phyloP scores from a whole-genome alignment of 176 grass and related monocot species.

The Eleusine indica region DNA sequence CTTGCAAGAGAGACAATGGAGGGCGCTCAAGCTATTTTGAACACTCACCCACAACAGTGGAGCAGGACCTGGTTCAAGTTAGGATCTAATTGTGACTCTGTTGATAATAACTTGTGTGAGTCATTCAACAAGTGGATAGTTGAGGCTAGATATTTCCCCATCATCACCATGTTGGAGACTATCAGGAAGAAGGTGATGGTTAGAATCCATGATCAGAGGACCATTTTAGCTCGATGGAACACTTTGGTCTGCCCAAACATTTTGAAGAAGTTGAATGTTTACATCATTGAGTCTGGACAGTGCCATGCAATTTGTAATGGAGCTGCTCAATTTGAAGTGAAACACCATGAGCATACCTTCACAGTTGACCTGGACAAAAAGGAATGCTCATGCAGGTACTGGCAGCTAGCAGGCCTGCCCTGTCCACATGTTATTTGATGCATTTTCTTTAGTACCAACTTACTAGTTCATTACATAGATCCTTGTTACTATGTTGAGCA shows the following conservation, averaged over 20 bases:
- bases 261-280: background rate
- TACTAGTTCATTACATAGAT: too few relatives aligned
- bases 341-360: background rate
- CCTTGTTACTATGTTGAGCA: too few relatives aligned
- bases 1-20: too few relatives aligned
- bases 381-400: background rate
- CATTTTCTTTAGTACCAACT: background rate
- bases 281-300: background rate
- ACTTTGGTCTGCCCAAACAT: background rate
- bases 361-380: background rate
- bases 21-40: too few relatives aligned
- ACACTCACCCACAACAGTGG: too few relatives aligned
- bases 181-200: background rate
- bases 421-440: background rate
- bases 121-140: too few relatives aligned
- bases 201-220: background rate
- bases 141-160: background rate
- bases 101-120: too few relatives aligned
- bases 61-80: too few relatives aligned
- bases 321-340: background rate
- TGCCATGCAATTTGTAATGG: background rate
- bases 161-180: background rate
- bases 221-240: background rate
- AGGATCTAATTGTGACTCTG: too few relatives aligned
- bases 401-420: background rate